Evolutionary conservation across 2,329 filamentous ascomycete genomes (phyloP), one percentile per base, ranked within the genome.

Genomic region (Fusarium coicis): DNA sequence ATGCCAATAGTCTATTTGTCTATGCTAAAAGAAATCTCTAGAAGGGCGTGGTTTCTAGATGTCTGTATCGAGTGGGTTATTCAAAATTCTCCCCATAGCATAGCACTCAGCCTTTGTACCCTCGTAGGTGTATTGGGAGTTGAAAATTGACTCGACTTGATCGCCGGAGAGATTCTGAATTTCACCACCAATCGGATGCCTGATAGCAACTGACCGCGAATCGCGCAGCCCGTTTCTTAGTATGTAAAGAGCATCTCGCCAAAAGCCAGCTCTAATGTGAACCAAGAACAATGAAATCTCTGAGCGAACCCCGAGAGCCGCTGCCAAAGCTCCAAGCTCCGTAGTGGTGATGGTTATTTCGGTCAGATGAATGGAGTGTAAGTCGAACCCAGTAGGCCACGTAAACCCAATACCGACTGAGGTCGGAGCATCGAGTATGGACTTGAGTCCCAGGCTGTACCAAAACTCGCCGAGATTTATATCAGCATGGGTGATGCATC

Each of bases 381-480:
- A 14, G 8, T 14, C 1, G n/a, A n/a, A 0, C 7, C 4, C 0
- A 2, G 0, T 3, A n/a, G 40, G 30, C 54, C 54, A 57, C 14
- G 2, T 28, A 4, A 57, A 47, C 1, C 18, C 30, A 5, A 47
- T 57, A 1, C 54, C 28, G 2, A 39, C 19, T 12, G n/a, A 28
- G 11, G 10, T 36, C 4, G 39, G 39, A 16, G 28, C 28, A 21
- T 10, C 18, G 10, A 46, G n/a, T 10, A 28, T 34, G 8, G 54
- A 56, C 1, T 46, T 7, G 1, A 46, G 7, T 0, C 54, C 54
- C 7, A 57, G 1, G 4, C 54, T 57, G 28, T 47, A 34, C 54
- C 39, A 47, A 16, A 57, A 57, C 11, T 47, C 30, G 14, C 54
- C n/a, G 7, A 57, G 18, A 5, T 57, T 57, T 18, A 57, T 21